Evolutionary conservation across 805 yeast species (phyloP), one percentile per base, ranked within the genome.

Genomic region (Candida sanyiensis): DNA sequence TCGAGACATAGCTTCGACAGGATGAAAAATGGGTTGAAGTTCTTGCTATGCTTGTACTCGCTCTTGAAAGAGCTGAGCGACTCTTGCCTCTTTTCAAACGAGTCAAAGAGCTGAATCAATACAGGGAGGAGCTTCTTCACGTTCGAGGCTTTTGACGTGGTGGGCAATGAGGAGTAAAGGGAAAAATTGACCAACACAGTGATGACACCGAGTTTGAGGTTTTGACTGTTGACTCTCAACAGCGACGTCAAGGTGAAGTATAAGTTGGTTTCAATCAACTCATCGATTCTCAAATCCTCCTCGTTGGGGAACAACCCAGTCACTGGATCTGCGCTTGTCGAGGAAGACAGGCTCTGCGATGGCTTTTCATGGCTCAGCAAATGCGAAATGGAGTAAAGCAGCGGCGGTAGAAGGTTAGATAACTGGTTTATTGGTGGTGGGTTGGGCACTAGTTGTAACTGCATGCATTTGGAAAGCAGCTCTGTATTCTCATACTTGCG

Each of bases 1-100:
- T 57, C 52, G 26, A 60, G 51, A 7, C 64, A 58, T 2, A 66
- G 48, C 26, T 53, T 54, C 1, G 67, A 61, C 11, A 66, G 33
- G 8, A 63, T 48, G 36, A 55, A 54, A 6, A 64, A 43, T 6
- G 70, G 68, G 22, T 54, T 52, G 35, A 48, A 51, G 7, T 43
- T 43, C 24, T 47, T 46, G 15, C 52, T 48, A n/a, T 47, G 35
- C 27, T 42, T 44, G 33, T 44, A 29, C 25, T 39, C 40, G 28
- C 49, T 45, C 28, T 48, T 47, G 35, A 43, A 52, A 2, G 45
- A 45, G 7, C 10, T 31, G 19, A 52, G 30, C 10, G 32, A 22
- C 11, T 42, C 37, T 22, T 37, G 28, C 7, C 20, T 28, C 7
- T 38, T 32, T 9, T 51, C 50, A 24, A 43, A 43, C 7, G 49